phyloP scores from a whole-genome alignment of 2,329 filamentous ascomycete genomes.

The Stagonosporopsis tanaceti region DNA sequence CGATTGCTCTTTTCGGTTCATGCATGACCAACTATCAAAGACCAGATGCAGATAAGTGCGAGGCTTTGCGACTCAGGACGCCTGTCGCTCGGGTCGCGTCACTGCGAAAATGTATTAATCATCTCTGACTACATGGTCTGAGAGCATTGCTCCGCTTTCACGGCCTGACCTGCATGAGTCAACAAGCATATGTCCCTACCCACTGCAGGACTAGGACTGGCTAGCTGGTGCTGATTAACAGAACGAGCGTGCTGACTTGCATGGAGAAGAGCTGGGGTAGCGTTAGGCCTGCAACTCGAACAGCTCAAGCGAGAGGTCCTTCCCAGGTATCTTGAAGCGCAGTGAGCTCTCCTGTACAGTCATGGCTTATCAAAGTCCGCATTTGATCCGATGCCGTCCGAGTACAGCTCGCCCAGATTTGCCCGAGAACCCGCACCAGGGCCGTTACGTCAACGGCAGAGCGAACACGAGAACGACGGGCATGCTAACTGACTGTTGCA shows the following conservation, averaged over 20 bases:
- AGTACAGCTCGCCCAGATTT: not conserved
- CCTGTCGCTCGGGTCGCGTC: not conserved
- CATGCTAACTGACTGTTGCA: slow-evolving; percentile 1
- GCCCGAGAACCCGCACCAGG: not conserved
- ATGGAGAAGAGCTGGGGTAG: slow-evolving; percentile 18
- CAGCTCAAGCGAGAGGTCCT: slow-evolving; percentile 20
- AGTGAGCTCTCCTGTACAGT: not conserved
- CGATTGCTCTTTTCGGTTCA: not conserved
- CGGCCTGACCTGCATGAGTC: not conserved
- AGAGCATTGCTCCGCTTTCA: not conserved
- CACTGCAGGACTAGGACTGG: not conserved
- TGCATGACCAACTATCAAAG: not conserved
- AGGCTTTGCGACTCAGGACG: not conserved
- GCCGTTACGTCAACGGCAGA: not conserved
- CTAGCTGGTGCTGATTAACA: slow-evolving; percentile 31
- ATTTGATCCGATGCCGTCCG: not conserved
- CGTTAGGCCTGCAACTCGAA: slow-evolving; percentile 15
- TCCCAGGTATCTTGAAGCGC: not conserved
- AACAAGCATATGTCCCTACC: not conserved
- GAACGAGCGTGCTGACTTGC: slow-evolving; percentile 30
- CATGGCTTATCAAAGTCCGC: slow-evolving; percentile 32
- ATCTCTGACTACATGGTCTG: not conserved
- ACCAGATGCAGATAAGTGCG: not conserved
- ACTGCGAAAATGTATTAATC: not conserved
- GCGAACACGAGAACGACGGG: not conserved